Evolutionary conservation across 108 stramenopile genomes (phyloP), one percentile per base, ranked within the genome.

Genomic region (Mediolabrus comicus): DNA sequence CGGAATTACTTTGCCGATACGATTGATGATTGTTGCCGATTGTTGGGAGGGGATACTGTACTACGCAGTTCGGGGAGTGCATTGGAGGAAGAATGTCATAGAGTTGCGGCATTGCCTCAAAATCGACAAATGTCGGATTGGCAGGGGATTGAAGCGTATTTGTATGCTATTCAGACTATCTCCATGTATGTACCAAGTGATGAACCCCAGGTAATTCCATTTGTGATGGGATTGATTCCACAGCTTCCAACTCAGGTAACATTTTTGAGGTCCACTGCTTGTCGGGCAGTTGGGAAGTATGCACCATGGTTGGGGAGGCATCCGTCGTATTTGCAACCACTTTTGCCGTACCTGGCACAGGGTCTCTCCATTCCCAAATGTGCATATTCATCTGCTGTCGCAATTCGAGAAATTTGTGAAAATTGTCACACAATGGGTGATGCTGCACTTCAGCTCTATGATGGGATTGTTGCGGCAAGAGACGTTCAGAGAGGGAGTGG

Each of bases 1-100:
- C 80, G 94, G 29, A 82, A 75, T 59, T 95, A 91, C 72, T 86
- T 92, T 26, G 77, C 85, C 3, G 94, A 95, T 55, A 92, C 91
- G 3, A 71, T 92, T 1, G 94, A 95, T 76, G 94, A 95, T 77
- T 95, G 91, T 59, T 95, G 94, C 67, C 83, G 94, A 34, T 65
- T 95, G 35, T 34, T 95, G 29, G 94, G 94, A 29, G 94, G 91
- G 0, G 77, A 87, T 10, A 33, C 61, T 25, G 84, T 94, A 1
- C 66, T 95, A 56, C 75, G 80, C 30, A 83, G 67, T 14, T 64
- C 84, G 13, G 92, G 90, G 6, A 63, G 60, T 29, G 63, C 69
- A 0, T 67, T 94, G 19, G 78, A 79, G 36, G 74, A 79, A 41
- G 82, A 86, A 61, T 82, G 85, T 41, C 71, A 79, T 16, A 65